Base-by-base conservation (phyloP, 2,329 filamentous ascomycete species). In the Paraconiothyrium sp. region DNA sequence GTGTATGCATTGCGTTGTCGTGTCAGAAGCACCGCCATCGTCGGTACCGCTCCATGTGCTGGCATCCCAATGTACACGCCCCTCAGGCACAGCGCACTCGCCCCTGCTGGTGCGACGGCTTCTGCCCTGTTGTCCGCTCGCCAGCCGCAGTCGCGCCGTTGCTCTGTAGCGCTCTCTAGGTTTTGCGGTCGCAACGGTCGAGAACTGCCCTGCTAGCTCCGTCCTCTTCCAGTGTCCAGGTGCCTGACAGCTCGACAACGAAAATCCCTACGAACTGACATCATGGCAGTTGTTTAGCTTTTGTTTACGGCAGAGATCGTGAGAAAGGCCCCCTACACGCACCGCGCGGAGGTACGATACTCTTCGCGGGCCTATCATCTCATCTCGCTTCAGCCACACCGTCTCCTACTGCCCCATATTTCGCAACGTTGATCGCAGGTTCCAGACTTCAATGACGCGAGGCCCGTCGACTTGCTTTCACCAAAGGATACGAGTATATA, bases 381-480 rank as follows among this genome's bases (percentile, higher is more conserved):
- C 54, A 48, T 57, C 54, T 57, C 44, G 54, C 54, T 57, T 49
- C 46, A 49, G 41, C 41, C 32, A 47, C 41, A 39, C 41, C 43
- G 54, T 37, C 43, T 37, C 14, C 46, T 41, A 22, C 43, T 20
- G 54, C 54, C 54, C 54, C 54, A 56, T 48, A 47, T 47, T 56
- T 48, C 30, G 41, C 39, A 22, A 34, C 52, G 52, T 55, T 22
- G 39, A 46, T 55, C 24, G 16, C 39, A 13, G 9, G 52, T 34
- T 55, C 52, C 52, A 55, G 52, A 46, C 52, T 39, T 39, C 39
- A 1, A 34, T 44, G 52, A 55, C 39, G 39, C 20, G 37, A 44
- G 39, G 39, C 20, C 52, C 39, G 39, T 44, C 24, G 8, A 11
- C 3, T 13, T 7, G 13, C 22, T 7, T 9, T 43, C 51, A 16